Evolutionary conservation across 2,329 filamentous ascomycete species (phyloP), one percentile per base, ranked within the genome.

Genomic region (Nemania sp.): DNA sequence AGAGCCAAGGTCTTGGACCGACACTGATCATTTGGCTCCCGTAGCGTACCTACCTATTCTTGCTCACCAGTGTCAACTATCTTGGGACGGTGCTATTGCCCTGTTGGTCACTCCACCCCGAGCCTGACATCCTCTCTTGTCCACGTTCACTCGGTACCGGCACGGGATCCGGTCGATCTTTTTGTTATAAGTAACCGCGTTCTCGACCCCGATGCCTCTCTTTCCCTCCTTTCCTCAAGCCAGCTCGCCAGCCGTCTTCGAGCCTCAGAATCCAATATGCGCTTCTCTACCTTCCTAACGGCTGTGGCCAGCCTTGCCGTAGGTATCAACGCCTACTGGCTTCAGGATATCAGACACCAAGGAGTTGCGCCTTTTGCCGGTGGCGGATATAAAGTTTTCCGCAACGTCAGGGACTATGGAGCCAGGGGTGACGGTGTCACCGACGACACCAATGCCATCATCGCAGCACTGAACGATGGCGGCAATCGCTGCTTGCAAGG

Each of bases 371-470:
- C 79, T 37, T 81, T 75, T 68, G 78, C 74, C 43, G 71, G 67
- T 5, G 53, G 69, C 15, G 75, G 73, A 32, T 80, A 80, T 56
- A 69, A 73, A n/a, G 77, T 81, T 5, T 81, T 80, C 62, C 77
- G 79, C 47, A 81, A 81, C 60, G 79, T 81, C 20, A 79, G 73
- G 67, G 79, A 79, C 70, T 81, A 78, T 60, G 79, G 79, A 47
- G 79, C 79, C 50, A 75, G 68, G 62, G 79, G 77, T 64, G 78
- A 81, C 67, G 79, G 79, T 37, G 67, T 71, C 15, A 78, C 77
- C 12, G 79, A 81, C 66, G 79, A 81, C 60, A 80, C 79, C 20
- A 77, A 71, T 32, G 79, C 79, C 42, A 81, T 81, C 67, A 77
- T 77, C 34, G 68, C 69, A n/a, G 79, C 79, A 43, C 76, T 81